Base-by-base conservation (phyloP, 164 flowering plant species). In the Nymphaea thermarum region DNA sequence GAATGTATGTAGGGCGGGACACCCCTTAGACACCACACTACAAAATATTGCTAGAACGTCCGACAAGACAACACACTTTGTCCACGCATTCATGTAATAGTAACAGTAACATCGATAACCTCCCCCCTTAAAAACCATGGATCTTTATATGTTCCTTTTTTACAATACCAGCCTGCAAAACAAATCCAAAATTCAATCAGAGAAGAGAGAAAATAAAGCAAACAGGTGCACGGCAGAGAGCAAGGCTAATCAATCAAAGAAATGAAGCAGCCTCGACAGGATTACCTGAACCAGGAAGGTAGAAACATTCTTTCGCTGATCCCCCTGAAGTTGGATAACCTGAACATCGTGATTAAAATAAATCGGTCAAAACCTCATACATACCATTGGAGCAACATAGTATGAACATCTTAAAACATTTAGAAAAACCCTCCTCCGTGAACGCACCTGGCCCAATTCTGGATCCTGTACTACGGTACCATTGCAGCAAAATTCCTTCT, bases 401-500 rank as follows among this genome's bases (percentile, higher is more conserved):
- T 3, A 67, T 11, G 2, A 3, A 42, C 2, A 42, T 64, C 15
- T 60, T 60, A 25, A 25, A 25, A 25, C 36, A 25, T 25, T 25
- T 25, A 25, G 36, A 25, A 25, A 25, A 8, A 55, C 2, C 60
- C 10, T 10, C 60, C 10, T 55, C 60, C 16, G 60, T 10, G 42
- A 12, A 62, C n/a, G 42, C 42, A 66, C 78, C 75, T 84, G 82
- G 65, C 96, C 96, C 36, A 82, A 78, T 67, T 81, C 86, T 43
- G 83, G 79, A 75, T 87, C 89, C 65, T 81, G 79, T 41, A 87
- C 90, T 18, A 89, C 86, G 43, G 77, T 86, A 51, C 92, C 96
- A 75, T 89, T 89, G 72, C 96, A 87, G 81, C 92, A 87, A 68
- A 86, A 87, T 63, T 81, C 84, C 73, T 86, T 88, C 83, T 84